Percentiles rank a stretch among this genome's conserved stretches.
These are phyloP conservation scores for Hericium coralloides DNA, from an alignment of 768 basidiomycete genomes.

Conservation along the genomic window DNA sequence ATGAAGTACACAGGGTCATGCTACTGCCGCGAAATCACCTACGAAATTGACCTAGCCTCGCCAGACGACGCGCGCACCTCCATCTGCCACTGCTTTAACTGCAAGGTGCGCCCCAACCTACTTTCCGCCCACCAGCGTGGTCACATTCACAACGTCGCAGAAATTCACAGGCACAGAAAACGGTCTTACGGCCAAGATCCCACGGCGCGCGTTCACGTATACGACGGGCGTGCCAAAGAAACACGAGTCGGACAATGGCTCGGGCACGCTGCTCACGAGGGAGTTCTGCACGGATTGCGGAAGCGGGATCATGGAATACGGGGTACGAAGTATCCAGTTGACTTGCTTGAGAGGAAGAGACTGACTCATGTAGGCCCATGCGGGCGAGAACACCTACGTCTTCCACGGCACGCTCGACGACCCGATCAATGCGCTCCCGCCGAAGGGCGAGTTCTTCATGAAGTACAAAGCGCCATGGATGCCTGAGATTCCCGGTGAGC, in stretches of 20 bases:
- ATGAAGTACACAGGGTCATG: slow-evolving; percentile 10
- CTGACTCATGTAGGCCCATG: not conserved
- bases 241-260: slow-evolving; percentile 15
- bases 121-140: not conserved
- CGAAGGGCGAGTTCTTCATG: slow-evolving; percentile 17
- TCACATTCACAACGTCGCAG: not conserved
- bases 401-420: slow-evolving; percentile 14
- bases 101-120: slow-evolving; percentile 10
- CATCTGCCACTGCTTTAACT: slow-evolving; percentile 16
- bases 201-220: not conserved
- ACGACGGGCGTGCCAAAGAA: slow-evolving; percentile 8
- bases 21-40: slow-evolving; percentile 14
- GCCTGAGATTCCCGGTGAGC: slow-evolving; percentile 14
- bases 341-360: not conserved
- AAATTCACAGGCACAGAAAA: not conserved
- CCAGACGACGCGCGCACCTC: slow-evolving; percentile 14
- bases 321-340: slow-evolving; percentile 2
- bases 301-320: slow-evolving; percentile 15
- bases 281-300: slow-evolving; percentile 16
- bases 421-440: slow-evolving; percentile 10
- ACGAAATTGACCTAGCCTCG: slow-evolving; percentile 10
- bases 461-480: slow-evolving; percentile 11
- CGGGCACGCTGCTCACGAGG: slow-evolving; percentile 8
- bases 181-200: not conserved
- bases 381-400: slow-evolving; percentile 6